phyloP scores from a whole-genome alignment of 2,329 filamentous ascomycete species.

The Neonectria coccinea region DNA sequence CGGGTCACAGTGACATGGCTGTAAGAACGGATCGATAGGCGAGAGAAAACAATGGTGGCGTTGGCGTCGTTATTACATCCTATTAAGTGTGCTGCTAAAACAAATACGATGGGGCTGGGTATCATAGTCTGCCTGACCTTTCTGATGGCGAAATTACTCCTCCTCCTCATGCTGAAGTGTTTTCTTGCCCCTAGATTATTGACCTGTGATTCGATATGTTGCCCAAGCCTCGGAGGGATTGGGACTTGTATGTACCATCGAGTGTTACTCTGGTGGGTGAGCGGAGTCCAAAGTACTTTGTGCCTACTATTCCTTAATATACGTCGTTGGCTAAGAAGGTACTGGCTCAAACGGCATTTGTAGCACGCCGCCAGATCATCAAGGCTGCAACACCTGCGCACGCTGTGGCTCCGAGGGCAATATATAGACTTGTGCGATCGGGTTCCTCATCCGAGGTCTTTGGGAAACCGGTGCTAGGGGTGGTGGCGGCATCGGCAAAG shows the following conservation, averaged over 20 bases:
- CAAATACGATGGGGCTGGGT: conserved; percentile 45
- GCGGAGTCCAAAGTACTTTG: background rate
- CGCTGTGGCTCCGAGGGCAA: conserved; percentile 80
- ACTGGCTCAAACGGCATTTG: conserved; percentile 56
- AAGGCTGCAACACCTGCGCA: conserved; percentile 72
- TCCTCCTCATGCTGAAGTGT: conserved; percentile 37
- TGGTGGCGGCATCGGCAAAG: conserved; percentile 90
- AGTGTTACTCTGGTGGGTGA: background rate
- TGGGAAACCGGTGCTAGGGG: conserved; percentile 88
- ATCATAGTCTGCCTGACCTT: conserved; percentile 46
- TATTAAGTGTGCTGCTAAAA: conserved; percentile 27
- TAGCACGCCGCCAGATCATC: conserved; percentile 73
- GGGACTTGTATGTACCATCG: conserved; percentile 37
- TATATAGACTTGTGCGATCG: conserved; percentile 86
- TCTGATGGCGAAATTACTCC: conserved; percentile 40
- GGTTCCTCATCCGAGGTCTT: conserved; percentile 87
- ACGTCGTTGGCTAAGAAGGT: background rate
- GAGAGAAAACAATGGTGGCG: conserved; percentile 20
- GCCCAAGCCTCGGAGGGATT: background rate
- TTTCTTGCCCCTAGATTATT: background rate
- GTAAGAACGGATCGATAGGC: background rate
- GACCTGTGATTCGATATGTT: background rate
- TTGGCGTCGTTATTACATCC: conserved; percentile 41
- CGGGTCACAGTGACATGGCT: background rate
- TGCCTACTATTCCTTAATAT: no score